These are phyloP conservation scores for Lactarius tabidus DNA, from an alignment of 768 basidiomycete genomes.

Conservation along the genomic window DNA sequence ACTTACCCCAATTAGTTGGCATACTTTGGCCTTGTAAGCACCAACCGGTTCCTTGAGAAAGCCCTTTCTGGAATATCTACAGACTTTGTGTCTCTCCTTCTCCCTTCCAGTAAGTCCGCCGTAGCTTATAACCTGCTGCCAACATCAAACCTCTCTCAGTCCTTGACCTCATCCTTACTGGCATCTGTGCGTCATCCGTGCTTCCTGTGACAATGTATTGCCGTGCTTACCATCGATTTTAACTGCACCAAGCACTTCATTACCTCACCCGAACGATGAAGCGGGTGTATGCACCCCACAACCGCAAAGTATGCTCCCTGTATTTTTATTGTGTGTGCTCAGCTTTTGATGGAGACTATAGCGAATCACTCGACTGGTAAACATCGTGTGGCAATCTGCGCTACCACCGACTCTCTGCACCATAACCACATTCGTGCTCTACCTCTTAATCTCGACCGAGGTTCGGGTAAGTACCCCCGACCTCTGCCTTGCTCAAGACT, in stretches of 20 bases:
- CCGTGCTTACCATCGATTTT: neutral
- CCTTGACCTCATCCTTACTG: conserved; percentile 2
- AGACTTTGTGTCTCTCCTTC: conserved; percentile 7
- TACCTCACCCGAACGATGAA: conserved; percentile 13
- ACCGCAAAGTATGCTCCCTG: conserved; percentile 10
- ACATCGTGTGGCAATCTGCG: conserved; percentile 14
- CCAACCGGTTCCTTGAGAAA: neutral
- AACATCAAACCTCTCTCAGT: neutral
- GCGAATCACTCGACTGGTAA: conserved; percentile 7
- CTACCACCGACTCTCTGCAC: conserved; percentile 17
- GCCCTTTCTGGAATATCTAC: neutral
- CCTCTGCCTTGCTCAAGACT: neutral
- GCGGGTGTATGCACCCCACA: conserved; percentile 1
- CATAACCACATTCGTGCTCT: neutral
- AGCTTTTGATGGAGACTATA: neutral
- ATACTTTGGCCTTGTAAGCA: conserved; percentile 13
- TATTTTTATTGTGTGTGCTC: neutral
- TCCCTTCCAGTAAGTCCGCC: conserved; percentile 14
- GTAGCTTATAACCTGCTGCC: neutral
- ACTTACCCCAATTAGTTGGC: neutral
- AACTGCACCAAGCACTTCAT: neutral
- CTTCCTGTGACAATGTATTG: neutral
- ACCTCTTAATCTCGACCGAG: neutral
- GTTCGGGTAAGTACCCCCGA: neutral
- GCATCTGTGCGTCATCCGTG: conserved; percentile 9